phyloP scores from a whole-genome alignment of 2,329 filamentous ascomycete species.

The Penicillium expansum region DNA sequence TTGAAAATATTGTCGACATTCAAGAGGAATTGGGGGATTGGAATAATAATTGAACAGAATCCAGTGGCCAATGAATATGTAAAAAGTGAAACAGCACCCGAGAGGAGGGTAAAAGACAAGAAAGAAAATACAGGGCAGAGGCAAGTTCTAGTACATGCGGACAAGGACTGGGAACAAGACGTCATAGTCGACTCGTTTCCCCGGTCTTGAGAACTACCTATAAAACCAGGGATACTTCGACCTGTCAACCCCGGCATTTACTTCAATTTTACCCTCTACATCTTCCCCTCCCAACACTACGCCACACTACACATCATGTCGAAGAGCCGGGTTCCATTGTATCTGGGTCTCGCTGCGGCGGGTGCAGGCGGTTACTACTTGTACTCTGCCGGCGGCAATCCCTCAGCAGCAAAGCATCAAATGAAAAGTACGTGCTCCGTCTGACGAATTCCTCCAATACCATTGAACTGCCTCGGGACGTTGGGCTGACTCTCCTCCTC shows the following conservation, averaged over 20 bases:
- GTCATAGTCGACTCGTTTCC: conserved; percentile 17
- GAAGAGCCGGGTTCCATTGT: conserved; percentile 37
- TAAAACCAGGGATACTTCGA: conserved; percentile 6
- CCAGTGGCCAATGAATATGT: background rate
- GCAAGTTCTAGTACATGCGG: background rate
- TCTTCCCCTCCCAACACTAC: background rate
- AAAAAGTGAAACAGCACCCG: too few relatives aligned
- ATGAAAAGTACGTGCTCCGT: conserved; percentile 65
- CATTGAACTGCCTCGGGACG: background rate
- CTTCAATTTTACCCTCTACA: background rate
- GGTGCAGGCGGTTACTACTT: conserved; percentile 83
- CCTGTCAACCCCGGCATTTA: background rate
- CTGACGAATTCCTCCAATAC: background rate
- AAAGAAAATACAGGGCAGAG: background rate
- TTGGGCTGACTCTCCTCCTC: background rate
- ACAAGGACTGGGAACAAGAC: conserved; percentile 12
- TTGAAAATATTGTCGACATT: background rate
- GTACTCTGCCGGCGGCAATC: conserved; percentile 77
- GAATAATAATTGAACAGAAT: background rate
- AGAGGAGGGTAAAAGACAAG: background rate
- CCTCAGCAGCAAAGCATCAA: conserved; percentile 80
- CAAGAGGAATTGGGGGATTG: background rate
- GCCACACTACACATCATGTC: conserved; percentile 27
- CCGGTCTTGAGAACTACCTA: conserved; percentile 1
- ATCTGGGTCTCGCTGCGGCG: conserved; percentile 57